These are phyloP conservation scores for Juncus inflexus DNA, from an alignment of 176 grass and related monocot genomes.

Conservation along the genomic window DNA sequence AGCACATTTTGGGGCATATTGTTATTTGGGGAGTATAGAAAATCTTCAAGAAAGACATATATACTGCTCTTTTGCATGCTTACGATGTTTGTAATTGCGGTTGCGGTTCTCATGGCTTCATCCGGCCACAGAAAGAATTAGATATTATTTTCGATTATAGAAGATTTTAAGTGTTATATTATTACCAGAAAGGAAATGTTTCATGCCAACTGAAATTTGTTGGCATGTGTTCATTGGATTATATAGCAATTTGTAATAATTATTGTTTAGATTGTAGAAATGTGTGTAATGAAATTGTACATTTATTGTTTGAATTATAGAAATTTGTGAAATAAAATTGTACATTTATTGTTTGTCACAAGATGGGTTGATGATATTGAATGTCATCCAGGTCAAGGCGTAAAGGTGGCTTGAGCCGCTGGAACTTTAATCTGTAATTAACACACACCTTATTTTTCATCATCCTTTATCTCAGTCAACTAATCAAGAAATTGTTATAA, in stretches of 20 bases:
- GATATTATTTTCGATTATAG: not conserved
- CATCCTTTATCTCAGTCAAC: too few species aligned
- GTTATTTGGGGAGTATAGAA: constrained; percentile 38
- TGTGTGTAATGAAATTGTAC: not conserved
- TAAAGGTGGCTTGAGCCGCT: too few species aligned
- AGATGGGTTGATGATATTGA: too few species aligned
- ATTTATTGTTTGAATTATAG: not conserved
- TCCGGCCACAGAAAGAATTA: constrained; percentile 71
- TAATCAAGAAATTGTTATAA: too few species aligned
- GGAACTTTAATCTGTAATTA: too few species aligned
- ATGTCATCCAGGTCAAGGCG: too few species aligned
- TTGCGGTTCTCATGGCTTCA: constrained; percentile 81
- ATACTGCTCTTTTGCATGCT: constrained; percentile 63
- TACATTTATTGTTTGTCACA: too few species aligned
- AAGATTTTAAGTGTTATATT: not conserved
- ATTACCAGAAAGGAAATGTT: too few species aligned
- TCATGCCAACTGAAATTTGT: too few species aligned
- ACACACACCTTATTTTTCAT: too few species aligned
- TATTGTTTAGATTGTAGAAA: not conserved
- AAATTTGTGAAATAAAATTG: too few species aligned
- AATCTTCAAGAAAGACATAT: constrained; percentile 46
- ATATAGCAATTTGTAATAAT: constrained; percentile 55
- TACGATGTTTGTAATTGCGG: constrained; percentile 71
- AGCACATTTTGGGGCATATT: constrained; percentile 41
- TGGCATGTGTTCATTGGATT: too few species aligned